Conservation (phyloP, 306 rosid genomes). For the Senna siamea region DNA sequence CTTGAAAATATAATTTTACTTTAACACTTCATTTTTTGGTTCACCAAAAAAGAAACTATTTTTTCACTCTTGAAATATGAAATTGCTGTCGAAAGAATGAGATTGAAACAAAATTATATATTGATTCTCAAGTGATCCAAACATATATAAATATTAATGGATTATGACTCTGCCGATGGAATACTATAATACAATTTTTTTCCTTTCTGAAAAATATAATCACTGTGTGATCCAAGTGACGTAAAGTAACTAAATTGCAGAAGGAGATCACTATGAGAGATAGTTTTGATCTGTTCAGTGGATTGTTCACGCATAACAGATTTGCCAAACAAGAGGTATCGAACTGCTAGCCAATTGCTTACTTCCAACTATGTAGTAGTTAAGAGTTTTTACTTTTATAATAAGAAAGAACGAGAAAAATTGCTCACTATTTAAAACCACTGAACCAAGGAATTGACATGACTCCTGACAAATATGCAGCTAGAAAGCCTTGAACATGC, state of each 20-base stretch:
- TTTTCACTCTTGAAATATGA: too few species aligned
- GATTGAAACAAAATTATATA: too few species aligned
- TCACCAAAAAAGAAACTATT: too few species aligned
- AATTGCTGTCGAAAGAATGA: too few species aligned
- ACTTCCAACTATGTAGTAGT: slow-evolving; percentile 1
- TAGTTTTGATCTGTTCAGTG: slow-evolving; percentile 63
- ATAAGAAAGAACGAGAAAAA: not conserved
- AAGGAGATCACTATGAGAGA: slow-evolving; percentile 49
- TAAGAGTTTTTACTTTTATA: not conserved
- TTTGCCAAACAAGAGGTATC: slow-evolving; percentile 74
- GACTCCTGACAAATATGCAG: slow-evolving; percentile 44
- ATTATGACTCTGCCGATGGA: too few species aligned
- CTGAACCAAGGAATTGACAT: not conserved
- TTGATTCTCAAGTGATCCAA: too few species aligned
- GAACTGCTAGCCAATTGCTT: slow-evolving; percentile 9
- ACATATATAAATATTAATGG: too few species aligned
- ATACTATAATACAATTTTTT: too few species aligned
- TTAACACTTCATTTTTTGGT: too few species aligned
- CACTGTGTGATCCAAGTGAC: slow-evolving; percentile 17
- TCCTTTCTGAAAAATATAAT: not conserved
- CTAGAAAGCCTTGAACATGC: slow-evolving; percentile 42
- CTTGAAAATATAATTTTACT: too few species aligned
- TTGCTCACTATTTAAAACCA: slow-evolving; percentile 12
- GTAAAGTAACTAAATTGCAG: slow-evolving; percentile 43
- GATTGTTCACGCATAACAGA: slow-evolving; percentile 53